Conservation (phyloP, 2,329 filamentous ascomycete genomes). For the Colletotrichum paranaense region DNA sequence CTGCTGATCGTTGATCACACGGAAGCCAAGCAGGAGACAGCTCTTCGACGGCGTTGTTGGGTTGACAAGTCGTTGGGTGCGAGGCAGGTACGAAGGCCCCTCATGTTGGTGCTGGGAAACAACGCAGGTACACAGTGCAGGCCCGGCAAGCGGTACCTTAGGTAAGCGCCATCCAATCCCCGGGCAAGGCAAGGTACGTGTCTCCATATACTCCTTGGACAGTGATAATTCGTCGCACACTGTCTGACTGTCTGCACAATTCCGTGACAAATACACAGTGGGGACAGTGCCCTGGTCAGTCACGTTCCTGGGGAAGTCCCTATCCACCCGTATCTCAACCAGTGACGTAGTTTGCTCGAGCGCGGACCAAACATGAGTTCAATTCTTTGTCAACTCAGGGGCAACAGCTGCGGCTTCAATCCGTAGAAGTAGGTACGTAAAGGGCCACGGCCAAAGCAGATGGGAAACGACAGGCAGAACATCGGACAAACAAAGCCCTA, state of each 20-base stretch:
- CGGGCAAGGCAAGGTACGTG: not conserved
- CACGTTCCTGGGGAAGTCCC: conserved; percentile 29
- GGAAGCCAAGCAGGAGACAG: conserved; percentile 22
- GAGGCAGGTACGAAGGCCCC: not conserved
- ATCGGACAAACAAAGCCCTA: conserved; percentile 3
- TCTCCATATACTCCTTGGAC: not conserved
- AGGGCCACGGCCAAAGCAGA: not conserved
- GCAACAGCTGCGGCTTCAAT: not conserved
- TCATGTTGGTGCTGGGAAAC: conserved; percentile 18
- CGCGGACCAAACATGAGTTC: conserved; percentile 4
- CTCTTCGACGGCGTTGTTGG: conserved; percentile 31
- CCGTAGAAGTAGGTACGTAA: not conserved
- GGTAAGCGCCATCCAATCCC: not conserved
- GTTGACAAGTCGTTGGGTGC: conserved; percentile 9
- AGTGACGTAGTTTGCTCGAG: conserved; percentile 28
- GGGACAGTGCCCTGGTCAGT: conserved; percentile 3
- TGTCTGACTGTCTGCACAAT: conserved; percentile 2
- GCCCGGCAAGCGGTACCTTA: too few species aligned
- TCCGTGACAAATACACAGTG: conserved; percentile 20
- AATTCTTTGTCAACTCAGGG: conserved; percentile 14
- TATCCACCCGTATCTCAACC: conserved; percentile 15
- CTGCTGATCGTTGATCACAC: conserved; percentile 32
- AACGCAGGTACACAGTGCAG: conserved; percentile 16
- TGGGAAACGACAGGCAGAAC: conserved; percentile 1
- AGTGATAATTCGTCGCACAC: not conserved